Conservation (phyloP, 257 asterid species). For the Solanum virginianum region DNA sequence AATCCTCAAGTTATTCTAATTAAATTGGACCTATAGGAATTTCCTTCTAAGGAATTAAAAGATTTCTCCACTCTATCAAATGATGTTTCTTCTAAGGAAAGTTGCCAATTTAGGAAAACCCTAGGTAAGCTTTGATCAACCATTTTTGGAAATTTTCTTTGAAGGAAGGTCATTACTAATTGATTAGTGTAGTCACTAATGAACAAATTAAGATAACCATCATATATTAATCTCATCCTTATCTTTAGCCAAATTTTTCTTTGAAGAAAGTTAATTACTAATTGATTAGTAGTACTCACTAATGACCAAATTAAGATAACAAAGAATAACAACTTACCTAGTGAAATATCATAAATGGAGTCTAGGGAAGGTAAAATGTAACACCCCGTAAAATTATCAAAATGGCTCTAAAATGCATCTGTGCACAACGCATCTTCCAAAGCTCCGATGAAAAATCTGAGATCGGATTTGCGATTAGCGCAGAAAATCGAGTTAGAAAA, state of each 20-base stretch:
- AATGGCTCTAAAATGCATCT: no score
- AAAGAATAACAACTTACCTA: no score
- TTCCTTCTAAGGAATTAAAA: neutral
- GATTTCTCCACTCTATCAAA: neutral
- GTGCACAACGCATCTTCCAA: no score
- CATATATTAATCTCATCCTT: neutral
- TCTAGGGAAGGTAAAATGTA: no score
- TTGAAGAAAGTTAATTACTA: no score
- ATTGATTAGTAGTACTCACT: no score
- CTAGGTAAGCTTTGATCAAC: neutral
- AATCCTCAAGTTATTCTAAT: neutral
- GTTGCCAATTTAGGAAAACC: neutral
- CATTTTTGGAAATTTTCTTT: neutral
- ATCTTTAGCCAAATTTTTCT: neutral
- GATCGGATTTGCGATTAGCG: no score
- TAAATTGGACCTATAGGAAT: neutral
- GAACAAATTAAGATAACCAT: neutral
- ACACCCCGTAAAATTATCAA: no score
- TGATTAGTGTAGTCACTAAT: neutral
- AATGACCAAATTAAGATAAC: no score
- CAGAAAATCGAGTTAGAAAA: no score
- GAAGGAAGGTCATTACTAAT: neutral
- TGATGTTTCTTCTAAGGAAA: neutral
- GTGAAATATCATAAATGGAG: no score
- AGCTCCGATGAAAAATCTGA: no score